A percentile compares a stretch with the other conserved stretches of the same genome.
Conservation (phyloP, 805 yeast genomes). For the Lipomyces oligophaga region DNA sequence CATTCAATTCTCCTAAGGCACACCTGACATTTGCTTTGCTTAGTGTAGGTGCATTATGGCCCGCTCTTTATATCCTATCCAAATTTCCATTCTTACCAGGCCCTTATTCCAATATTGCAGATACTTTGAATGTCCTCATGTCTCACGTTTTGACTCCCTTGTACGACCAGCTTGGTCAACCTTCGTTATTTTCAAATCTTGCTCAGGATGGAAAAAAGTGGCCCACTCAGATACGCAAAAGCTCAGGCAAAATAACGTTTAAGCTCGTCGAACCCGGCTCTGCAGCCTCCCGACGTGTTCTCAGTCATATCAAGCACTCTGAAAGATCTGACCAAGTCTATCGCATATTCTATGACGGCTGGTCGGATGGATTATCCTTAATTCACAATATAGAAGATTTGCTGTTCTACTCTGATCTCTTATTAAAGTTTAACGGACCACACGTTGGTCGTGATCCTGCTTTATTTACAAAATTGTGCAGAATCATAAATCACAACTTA, state of each 20-base stretch:
- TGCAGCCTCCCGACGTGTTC: slow-evolving; percentile 12
- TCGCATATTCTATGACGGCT: slow-evolving; percentile 37
- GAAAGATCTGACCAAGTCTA: slow-evolving; percentile 17
- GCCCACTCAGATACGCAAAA: slow-evolving; percentile 1
- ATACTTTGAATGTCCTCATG: slow-evolving; percentile 49
- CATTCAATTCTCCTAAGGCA: slow-evolving; percentile 39
- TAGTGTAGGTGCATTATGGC: slow-evolving; percentile 57
- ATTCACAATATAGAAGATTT: slow-evolving; percentile 45
- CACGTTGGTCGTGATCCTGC: slow-evolving; percentile 48
- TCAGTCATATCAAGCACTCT: slow-evolving; percentile 19
- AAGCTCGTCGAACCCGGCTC: slow-evolving; percentile 8
- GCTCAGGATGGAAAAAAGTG: slow-evolving; percentile 5
- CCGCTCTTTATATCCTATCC: slow-evolving; percentile 55
- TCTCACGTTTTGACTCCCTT: slow-evolving; percentile 51
- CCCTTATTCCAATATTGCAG: slow-evolving; percentile 49
- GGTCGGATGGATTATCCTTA: slow-evolving; percentile 46
- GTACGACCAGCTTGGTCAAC: slow-evolving; percentile 30
- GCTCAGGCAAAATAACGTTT: background rate
- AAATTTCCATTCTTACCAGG: slow-evolving; percentile 59
- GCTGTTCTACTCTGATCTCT: slow-evolving; percentile 45
- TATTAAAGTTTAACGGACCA: slow-evolving; percentile 54
- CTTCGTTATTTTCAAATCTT: slow-evolving; percentile 1
- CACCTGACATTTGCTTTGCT: slow-evolving; percentile 53
- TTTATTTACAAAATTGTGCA: slow-evolving; percentile 56
- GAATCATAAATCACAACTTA: slow-evolving; percentile 44